A percentile compares a stretch with the other conserved stretches of the same genome.
These are phyloP conservation scores for Gossypium lobatum DNA, from an alignment of 441 rosid genomes.

Conservation along the genomic window DNA sequence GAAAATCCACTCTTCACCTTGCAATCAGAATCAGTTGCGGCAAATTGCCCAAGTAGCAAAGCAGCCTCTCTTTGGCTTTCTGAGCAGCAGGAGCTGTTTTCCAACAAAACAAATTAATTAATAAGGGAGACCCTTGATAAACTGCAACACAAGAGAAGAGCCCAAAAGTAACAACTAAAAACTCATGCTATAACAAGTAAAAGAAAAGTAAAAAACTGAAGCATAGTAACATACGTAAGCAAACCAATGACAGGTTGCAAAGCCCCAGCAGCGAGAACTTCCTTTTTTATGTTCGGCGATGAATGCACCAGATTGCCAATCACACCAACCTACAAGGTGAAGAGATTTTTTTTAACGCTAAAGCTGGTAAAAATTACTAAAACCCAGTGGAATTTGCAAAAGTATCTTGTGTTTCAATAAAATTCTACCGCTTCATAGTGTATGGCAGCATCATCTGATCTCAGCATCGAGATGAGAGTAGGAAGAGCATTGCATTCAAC, in stretches of 20 bases:
- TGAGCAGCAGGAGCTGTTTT: not conserved
- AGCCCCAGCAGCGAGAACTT: conserved; percentile 94
- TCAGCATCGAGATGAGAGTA: conserved; percentile 81
- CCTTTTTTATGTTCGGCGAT: conserved; percentile 71
- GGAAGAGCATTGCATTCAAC: conserved; percentile 35
- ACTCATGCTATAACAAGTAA: not conserved
- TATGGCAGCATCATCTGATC: conserved; percentile 95
- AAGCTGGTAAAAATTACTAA: conserved; percentile 8
- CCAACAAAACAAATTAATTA: not conserved
- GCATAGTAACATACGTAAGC: conserved; percentile 48
- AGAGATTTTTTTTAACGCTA: not conserved
- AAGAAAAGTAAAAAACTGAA: not conserved
- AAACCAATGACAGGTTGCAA: conserved; percentile 92
- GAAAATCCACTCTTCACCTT: conserved; percentile 44
- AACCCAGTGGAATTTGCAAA: conserved; percentile 8
- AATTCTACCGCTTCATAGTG: conserved; percentile 92
- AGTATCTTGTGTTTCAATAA: conserved; percentile 5
- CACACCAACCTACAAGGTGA: conserved; percentile 75
- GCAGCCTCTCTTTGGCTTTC: not conserved
- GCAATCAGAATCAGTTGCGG: conserved; percentile 27
- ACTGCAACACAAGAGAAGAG: not conserved
- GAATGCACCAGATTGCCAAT: conserved; percentile 44
- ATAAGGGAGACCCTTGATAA: not conserved
- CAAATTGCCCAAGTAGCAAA: not conserved
- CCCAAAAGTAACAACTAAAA: not conserved